phyloP scores from a whole-genome alignment of 441 rosid genomes.

The Euphorbia schlechtendalii region DNA sequence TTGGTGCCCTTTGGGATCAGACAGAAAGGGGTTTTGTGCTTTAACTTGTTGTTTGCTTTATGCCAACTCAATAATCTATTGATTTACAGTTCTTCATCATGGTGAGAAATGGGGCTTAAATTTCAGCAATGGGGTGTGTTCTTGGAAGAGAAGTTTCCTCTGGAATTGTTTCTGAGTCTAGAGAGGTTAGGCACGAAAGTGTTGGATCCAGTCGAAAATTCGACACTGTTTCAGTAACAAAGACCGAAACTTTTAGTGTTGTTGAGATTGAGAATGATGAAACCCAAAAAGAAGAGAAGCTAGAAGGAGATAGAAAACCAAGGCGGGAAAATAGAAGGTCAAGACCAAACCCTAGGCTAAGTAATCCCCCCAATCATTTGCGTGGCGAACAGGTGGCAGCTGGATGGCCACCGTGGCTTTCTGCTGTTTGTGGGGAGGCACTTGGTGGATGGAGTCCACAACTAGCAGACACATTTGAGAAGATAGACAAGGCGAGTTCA shows the following conservation, averaged over 20 bases:
- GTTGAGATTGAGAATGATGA: constrained; percentile 45
- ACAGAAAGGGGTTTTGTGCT: constrained; percentile 11
- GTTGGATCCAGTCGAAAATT: constrained; percentile 39
- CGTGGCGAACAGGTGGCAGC: too few species aligned
- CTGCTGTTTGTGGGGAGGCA: too few species aligned
- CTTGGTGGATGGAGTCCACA: too few species aligned
- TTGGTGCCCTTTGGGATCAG: constrained; percentile 22
- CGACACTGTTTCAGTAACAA: constrained; percentile 33
- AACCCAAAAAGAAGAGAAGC: constrained; percentile 39
- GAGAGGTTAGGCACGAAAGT: constrained; percentile 30
- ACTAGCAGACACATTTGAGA: too few species aligned
- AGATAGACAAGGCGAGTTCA: too few species aligned
- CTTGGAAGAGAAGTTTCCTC: constrained; percentile 63
- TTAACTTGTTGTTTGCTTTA: background rate
- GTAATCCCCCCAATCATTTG: constrained; percentile 60
- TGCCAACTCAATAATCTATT: constrained; percentile 17
- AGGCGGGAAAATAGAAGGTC: constrained; percentile 61
- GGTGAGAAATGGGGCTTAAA: constrained; percentile 61
- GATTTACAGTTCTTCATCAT: constrained; percentile 36
- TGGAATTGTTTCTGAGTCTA: constrained; percentile 54
- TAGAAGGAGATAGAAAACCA: constrained; percentile 42
- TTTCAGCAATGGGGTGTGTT: constrained; percentile 83
- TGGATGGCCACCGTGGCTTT: too few species aligned
- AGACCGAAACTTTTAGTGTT: constrained; percentile 30
- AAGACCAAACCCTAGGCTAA: constrained; percentile 45